These are phyloP conservation scores for Conringia planisiliqua DNA, from an alignment of 345 rosid genomes.

Conservation along the genomic window DNA sequence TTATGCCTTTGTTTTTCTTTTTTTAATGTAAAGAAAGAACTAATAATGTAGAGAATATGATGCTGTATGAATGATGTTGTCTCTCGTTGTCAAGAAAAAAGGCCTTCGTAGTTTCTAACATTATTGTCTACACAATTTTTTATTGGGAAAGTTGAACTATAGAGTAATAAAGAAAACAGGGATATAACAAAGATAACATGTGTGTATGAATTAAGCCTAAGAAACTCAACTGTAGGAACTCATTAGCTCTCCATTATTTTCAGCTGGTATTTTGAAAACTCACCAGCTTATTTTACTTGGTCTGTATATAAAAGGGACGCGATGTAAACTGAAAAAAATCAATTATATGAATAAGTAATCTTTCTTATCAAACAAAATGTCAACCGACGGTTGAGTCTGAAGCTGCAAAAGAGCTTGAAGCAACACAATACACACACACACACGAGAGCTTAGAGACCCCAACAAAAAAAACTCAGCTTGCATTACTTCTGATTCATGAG, in stretches of 20 bases:
- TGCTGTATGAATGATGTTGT: constrained; percentile 4
- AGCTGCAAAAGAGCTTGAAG: background rate
- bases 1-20: background rate
- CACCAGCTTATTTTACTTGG: background rate
- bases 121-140: background rate
- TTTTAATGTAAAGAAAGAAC: constrained; percentile 18
- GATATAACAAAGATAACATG: no score
- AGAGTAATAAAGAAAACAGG: background rate
- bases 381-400: background rate
- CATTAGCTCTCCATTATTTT: no score
- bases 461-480: background rate
- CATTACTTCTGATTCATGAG: background rate
- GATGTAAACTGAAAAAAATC: background rate
- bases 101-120: background rate
- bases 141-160: background rate
- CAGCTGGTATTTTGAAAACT: background rate
- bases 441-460: background rate
- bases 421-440: background rate
- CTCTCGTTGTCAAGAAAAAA: background rate
- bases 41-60: constrained; percentile 22
- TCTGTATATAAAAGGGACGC: background rate
- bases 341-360: background rate
- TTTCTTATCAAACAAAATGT: background rate
- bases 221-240: background rate
- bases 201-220: background rate